A percentile compares a stretch with the other conserved stretches of the same genome.
Conservation (phyloP, 73 alveolate species). For the Paramecium primaurelia region DNA sequence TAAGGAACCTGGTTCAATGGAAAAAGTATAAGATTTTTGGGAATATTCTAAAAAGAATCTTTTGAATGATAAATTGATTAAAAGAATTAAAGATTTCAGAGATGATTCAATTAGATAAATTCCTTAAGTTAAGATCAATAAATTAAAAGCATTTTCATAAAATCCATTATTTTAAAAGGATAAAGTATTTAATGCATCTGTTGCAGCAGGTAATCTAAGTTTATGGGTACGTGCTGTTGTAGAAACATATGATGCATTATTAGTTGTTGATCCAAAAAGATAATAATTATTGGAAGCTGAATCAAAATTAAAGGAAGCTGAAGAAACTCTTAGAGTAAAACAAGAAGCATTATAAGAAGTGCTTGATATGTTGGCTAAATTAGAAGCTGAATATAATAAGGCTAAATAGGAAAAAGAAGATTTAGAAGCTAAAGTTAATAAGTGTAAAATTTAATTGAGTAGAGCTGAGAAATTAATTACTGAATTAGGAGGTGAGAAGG, state of each 20-base stretch:
- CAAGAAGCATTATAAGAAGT: constrained; percentile 86
- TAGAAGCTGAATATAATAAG: constrained; percentile 92
- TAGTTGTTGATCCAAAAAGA: constrained; percentile 97
- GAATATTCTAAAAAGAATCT: constrained; percentile 60
- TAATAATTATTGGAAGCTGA: constrained; percentile 96
- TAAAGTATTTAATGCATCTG: constrained; percentile 72
- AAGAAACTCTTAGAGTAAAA: constrained; percentile 85
- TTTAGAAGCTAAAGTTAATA: constrained; percentile 91
- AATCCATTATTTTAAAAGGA: constrained; percentile 73
- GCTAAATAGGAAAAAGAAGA: constrained; percentile 94
- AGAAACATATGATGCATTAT: constrained; percentile 70
- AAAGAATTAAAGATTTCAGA: constrained; percentile 46
- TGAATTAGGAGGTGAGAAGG: constrained; percentile 98
- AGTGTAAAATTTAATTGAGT: constrained; percentile 92
- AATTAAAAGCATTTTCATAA: constrained; percentile 67
- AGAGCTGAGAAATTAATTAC: constrained; percentile 97
- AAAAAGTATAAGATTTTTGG: constrained; percentile 59
- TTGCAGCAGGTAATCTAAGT: constrained; percentile 83
- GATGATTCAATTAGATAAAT: constrained; percentile 48
- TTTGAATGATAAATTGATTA: constrained; percentile 39
- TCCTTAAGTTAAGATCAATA: constrained; percentile 67
- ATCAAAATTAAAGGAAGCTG: constrained; percentile 88
- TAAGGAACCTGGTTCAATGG: constrained; percentile 63
- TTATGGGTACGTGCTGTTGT: constrained; percentile 91
- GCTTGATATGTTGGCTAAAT: constrained; percentile 76